A percentile compares a stretch with the other conserved stretches of the same genome.
These are phyloP conservation scores for Penicillium freii DNA, from an alignment of 2,329 filamentous ascomycete species.

Conservation along the genomic window DNA sequence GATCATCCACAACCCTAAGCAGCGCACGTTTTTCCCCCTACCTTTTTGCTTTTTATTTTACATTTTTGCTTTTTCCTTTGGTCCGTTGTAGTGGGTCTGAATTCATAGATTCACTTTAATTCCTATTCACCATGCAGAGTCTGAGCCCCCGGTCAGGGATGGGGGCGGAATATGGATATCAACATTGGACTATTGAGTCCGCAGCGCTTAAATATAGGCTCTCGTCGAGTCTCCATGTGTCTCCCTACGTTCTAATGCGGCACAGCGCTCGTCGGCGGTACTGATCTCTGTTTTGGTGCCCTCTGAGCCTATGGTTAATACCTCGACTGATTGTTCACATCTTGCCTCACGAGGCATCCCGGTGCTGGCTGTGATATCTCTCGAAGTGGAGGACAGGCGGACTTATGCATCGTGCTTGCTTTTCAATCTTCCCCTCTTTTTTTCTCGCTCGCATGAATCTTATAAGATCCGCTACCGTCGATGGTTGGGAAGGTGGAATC, in stretches of 20 bases:
- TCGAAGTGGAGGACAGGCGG: constrained; percentile 26
- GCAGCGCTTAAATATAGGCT: constrained; percentile 41
- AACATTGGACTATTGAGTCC: constrained; percentile 25
- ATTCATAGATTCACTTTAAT: constrained; percentile 11
- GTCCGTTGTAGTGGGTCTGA: constrained; percentile 19
- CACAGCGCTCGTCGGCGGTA: constrained; percentile 33
- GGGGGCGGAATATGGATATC: constrained; percentile 35
- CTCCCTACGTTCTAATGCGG: constrained; percentile 27
- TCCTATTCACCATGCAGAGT: constrained; percentile 25
- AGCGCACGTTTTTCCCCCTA: not conserved
- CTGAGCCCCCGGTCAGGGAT: constrained; percentile 29
- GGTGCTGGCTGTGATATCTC: constrained; percentile 26
- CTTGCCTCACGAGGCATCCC: constrained; percentile 38
- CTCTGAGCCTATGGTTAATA: constrained; percentile 35
- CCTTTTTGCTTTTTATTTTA: not conserved
- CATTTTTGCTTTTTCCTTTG: not conserved
- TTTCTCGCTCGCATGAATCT: constrained; percentile 13
- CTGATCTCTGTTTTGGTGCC: constrained; percentile 25
- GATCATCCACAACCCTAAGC: constrained; percentile 8
- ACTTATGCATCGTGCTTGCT: constrained; percentile 23
- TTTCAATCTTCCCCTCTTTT: constrained; percentile 13
- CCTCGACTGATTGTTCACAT: constrained; percentile 25
- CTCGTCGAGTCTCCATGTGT: constrained; percentile 29
- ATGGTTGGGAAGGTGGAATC: constrained; percentile 3
- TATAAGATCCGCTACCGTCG: constrained; percentile 17